These are phyloP conservation scores for Kluyveromyces starmeri DNA, from an alignment of 805 yeast genomes.

Conservation along the genomic window DNA sequence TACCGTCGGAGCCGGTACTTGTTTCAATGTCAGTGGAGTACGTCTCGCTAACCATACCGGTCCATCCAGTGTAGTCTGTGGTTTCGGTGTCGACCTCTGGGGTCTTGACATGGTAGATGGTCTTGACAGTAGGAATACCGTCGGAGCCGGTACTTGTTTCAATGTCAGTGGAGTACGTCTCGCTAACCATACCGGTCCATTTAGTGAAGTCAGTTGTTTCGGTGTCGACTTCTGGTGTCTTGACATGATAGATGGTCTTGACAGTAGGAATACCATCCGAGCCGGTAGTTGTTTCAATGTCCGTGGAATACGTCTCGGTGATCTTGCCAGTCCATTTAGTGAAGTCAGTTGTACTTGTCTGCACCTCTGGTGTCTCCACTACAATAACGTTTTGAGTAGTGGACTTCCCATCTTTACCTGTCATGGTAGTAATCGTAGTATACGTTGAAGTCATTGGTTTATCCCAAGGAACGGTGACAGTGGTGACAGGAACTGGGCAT, in stretches of 20 bases:
- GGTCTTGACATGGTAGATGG: slow-evolving; percentile 11
- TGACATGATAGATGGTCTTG: slow-evolving; percentile 1
- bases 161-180: slow-evolving; percentile 6
- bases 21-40: slow-evolving; percentile 7
- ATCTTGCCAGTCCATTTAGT: slow-evolving; percentile 6
- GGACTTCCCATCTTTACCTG: neutral
- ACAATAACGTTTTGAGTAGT: slow-evolving; percentile 4
- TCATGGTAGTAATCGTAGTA: slow-evolving; percentile 2
- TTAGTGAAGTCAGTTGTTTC: neutral
- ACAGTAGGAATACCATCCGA: neutral
- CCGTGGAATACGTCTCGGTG: slow-evolving; percentile 12
- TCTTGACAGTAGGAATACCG: slow-evolving; percentile 9
- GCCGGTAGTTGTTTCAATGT: slow-evolving; percentile 2
- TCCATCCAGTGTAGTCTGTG: slow-evolving; percentile 4
- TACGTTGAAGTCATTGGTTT: slow-evolving; percentile 1
- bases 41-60: slow-evolving; percentile 6
- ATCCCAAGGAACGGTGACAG: slow-evolving; percentile 7
- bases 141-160: slow-evolving; percentile 10
- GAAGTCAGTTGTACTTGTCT: slow-evolving; percentile 6
- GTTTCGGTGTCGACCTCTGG: slow-evolving; percentile 6
- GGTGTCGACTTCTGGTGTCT: neutral
- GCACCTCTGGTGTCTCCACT: slow-evolving; percentile 9
- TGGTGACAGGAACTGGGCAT: slow-evolving; percentile 4
- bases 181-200: neutral
- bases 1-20: slow-evolving; percentile 9